These are phyloP conservation scores for Epichloe coenophiala DNA, from an alignment of 2,329 filamentous ascomycete genomes.

Conservation along the genomic window DNA sequence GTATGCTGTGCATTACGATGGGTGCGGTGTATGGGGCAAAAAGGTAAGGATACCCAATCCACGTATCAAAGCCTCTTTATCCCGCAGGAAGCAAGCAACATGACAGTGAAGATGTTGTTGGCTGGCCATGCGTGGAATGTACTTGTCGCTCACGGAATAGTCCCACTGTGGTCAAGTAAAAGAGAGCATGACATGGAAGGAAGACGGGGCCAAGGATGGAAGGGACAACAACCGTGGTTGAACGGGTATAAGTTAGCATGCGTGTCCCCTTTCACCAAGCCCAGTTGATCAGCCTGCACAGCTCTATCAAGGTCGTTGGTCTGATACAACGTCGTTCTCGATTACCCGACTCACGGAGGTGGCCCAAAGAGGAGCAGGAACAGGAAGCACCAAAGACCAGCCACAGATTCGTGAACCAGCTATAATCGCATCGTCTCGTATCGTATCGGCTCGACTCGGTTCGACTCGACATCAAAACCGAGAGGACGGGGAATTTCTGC, in stretches of 20 bases:
- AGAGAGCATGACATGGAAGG: conserved; percentile 6
- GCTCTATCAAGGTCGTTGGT: background rate
- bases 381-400: background rate
- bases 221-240: conserved; percentile 11
- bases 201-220: conserved; percentile 13
- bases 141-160: conserved; percentile 16
- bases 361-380: background rate
- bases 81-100: conserved; percentile 20
- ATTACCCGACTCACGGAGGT: background rate
- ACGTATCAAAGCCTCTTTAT: conserved; percentile 22
- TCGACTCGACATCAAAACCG: background rate
- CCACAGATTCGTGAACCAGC: background rate
- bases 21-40: conserved; percentile 19
- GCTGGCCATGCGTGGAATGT: conserved; percentile 12
- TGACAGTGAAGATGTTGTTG: conserved; percentile 16
- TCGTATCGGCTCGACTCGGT: background rate
- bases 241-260: conserved; percentile 28
- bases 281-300: conserved; percentile 8
- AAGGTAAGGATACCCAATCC: conserved; percentile 28
- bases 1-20: conserved; percentile 16
- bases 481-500: background rate
- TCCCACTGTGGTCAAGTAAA: conserved; percentile 16
- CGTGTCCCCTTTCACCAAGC: conserved; percentile 14
- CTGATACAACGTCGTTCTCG: background rate
- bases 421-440: background rate